Evolutionary conservation across 805 yeast species (phyloP), one percentile per base, ranked within the genome.

Genomic region (Yarrowia osloensis): DNA sequence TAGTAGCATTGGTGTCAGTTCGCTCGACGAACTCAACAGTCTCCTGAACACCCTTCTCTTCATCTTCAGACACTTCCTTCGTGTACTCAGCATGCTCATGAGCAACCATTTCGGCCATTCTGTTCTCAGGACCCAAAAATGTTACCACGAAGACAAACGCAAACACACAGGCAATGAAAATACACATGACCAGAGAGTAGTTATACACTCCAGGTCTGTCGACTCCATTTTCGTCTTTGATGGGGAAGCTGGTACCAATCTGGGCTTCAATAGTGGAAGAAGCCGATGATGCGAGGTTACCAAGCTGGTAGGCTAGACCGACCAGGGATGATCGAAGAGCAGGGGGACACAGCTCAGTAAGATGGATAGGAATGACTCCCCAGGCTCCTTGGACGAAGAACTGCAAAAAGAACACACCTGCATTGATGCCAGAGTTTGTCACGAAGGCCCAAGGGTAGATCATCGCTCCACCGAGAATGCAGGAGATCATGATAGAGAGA

Each of bases 331-430:
- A 50, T 33, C 57, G 40, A 3, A 50, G 28, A 19, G 85, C 83
- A 13, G 89, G 87, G 67, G 87, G 88, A 15, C 89, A 82, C 61
- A 88, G 78, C 75, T 88, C 93, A 37, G 86, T 79, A 46, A 88
- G 78, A 75, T 87, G 86, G 46, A 86, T 82, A n/a, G 92, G 90
- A 15, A 85, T 80, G 59, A 88, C 84, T 68, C 92, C 91, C 89
- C 90, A 88, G 3, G 86, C 86, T 33, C 91, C 92, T 29, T 50
- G 57, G 7, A 88, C 88, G 67, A 84, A 83, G 73, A 84, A 82
- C 74, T 87, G 89, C 73, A 87, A 73, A 78, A 86, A 86, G 76
- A 88, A 88, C 4, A 78, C 86, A 1, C 87, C 87, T 7, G 57
- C 57, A 13, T 50, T 50, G 12, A 50, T 50, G 13, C 57, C 57